Base-by-base conservation (phyloP, 306 rosid species). In the Vigna hirtella region DNA sequence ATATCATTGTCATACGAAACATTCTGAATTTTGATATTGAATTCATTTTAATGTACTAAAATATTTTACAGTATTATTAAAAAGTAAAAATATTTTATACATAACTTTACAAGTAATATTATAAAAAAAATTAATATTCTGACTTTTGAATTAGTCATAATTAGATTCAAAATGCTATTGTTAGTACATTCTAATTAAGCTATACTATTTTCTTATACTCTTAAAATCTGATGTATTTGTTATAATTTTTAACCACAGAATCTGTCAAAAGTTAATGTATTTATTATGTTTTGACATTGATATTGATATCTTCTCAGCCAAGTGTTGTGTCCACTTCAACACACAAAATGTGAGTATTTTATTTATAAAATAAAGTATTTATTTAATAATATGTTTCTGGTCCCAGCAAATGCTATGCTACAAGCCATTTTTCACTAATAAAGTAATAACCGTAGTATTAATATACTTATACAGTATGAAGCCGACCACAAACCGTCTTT, bases 401-500 rank as follows among this genome's bases (percentile, higher is more conserved):
- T 56, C 63, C 10, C 15, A 3, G 22, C 12, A 14, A 32, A 28
- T 1, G 24, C 7, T 30, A 30, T 30, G 34, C 34, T 26, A 0
- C 15, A 10, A 22, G 7, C 15, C 26, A 38, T 6, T 55, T 55
- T 56, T 56, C 62, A 22, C 11, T 20, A 56, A 22, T 9, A 22
- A 17, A 20, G 11, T 3, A 18, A 9, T 20, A 53, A 7, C 22
- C 5, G 0, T 9, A 52, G 17, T 10, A 1, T 40, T 9, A 9
- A 42, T 9, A 13, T 9, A 9, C 8, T 6, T 9, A 9, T 42
- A 9, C 1, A 11, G 38, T 58, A 30, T 30, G 70, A 64, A 13
- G 6, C 4, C 6, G 7, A 63, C 36, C 76, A 65, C 81, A 16
- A 26, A 28, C 4, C 73, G 88, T 84, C 85, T 62, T 42, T 9